Base-by-base conservation (phyloP, 2,329 filamentous ascomycete genomes). In the Emergomyces orientalis region DNA sequence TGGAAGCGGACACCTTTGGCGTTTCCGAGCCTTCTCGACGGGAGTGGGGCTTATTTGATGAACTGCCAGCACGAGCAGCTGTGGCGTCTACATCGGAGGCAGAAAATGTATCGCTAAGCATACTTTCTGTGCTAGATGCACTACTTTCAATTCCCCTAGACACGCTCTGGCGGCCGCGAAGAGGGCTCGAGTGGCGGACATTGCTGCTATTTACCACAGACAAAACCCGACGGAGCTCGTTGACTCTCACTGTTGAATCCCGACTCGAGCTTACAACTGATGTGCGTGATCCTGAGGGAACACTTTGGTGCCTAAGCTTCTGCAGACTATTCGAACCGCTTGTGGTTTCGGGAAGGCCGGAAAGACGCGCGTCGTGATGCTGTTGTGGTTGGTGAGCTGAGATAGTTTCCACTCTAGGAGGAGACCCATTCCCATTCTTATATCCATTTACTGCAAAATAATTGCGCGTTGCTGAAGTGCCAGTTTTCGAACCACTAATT, bases 401-500 rank as follows among this genome's bases (percentile, higher is more conserved):
- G 37, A 62, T 62, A 19, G 68, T 65, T 43, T 67, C 68, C 3
- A 65, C 69, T 14, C 67, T 70, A 51, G 70, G 70, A 22, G 70
- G 69, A 5, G 75, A 76, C 56, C 68, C 70, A 57, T 70, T 72
- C 6, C 68, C 67, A n/a, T 67, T 67, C 17, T 69, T 73, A 60
- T 75, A 74, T 51, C 65, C 43, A 56, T 73, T 70, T 19, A 69
- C 63, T 41, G 72, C 60, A 27, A 64, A 47, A 61, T 69, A 65
- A 61, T 70, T 69, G 19, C 67, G 67, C 19, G 65, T 68, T 13
- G 67, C 65, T 3, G 71, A 70, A 51, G 84, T 89, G 51, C 84
- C 87, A 1, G 84, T 81, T 66, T 84, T 86, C 2, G 91, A 95
- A 27, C 90, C 91, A 61, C 81, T 89, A 62, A 95, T 78, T 3